Base-by-base conservation (phyloP, 495 filamentous ascomycete genomes). In the Penicillium pancosmium region DNA sequence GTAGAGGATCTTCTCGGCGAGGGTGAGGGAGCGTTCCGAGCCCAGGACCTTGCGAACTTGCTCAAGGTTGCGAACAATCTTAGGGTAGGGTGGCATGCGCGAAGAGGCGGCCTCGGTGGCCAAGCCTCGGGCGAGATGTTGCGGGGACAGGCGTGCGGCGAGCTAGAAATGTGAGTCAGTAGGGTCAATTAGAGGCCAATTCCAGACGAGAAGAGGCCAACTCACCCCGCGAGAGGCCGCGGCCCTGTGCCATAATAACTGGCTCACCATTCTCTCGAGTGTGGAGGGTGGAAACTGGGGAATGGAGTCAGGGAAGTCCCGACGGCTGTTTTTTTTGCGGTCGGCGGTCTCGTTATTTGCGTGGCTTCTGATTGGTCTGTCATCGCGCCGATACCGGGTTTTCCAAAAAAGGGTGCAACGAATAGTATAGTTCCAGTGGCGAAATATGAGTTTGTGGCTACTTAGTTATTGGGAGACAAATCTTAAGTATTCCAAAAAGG, bases 1-100 rank as follows among this genome's bases (percentile, higher is more conserved):
- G 80, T 98, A 98, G 40, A 98, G 82, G 60, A 97, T 96, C 81
- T 98, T 98, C 76, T 98, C 94, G 48, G 94, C 91, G 36, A 98
- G 82, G 3, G 94, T 96, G 36, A 98, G 84, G 19, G 81, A 79
- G 43, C 87, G 84, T 9, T 77, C 66, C 4, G 68, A 64, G 19
- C 62, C 68, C 31, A 70, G 56, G 2, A 70, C 68, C 57, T 62
- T 68, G 54, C 68, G 68, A 44, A 70, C 68, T 31, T 68, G 65
- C 36, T 70, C 68, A 49, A 70, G 65, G 54, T 70, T 70, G 41
- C 63, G 65, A 63, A 70, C 65, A 41, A 70, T 68, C 61, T 71
- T 71, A 44, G 68, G 61, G 23, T 69, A 69, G 25, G 68, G 68
- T 40, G 66, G 69, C 69, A 70, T 66, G 33, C 67, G 69, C 27